Conservation (phyloP, 1,284 basidiomycete species). For the Ustilago sp. region DNA sequence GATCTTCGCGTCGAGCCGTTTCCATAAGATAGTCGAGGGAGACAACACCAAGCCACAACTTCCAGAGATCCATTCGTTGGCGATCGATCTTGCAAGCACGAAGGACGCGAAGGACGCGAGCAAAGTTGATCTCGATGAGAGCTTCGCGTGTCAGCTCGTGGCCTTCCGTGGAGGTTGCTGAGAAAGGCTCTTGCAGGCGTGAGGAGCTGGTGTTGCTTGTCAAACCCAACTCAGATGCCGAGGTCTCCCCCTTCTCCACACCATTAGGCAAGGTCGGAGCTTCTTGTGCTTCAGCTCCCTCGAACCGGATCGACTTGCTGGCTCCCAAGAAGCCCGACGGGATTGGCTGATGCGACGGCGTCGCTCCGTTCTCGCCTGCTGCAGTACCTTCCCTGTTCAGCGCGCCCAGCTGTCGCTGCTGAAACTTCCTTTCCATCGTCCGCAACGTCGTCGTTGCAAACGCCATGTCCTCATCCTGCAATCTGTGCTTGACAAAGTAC, state of each 20-base stretch:
- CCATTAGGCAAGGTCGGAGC: neutral
- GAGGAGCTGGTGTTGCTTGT: neutral
- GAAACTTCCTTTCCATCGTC: constrained; percentile 54
- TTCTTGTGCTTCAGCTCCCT: constrained; percentile 6
- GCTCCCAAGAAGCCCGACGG: constrained; percentile 27
- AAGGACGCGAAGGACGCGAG: constrained; percentile 54
- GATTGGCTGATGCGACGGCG: constrained; percentile 20
- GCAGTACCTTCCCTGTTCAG: constrained; percentile 11
- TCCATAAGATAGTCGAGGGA: constrained; percentile 44
- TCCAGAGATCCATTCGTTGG: constrained; percentile 64
- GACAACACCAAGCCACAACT: constrained; percentile 59
- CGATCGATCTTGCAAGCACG: constrained; percentile 63
- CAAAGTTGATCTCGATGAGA: constrained; percentile 64
- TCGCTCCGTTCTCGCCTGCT: neutral
- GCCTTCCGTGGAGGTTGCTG: constrained; percentile 16
- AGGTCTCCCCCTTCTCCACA: neutral
- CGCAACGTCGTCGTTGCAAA: constrained; percentile 53
- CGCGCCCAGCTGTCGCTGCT: constrained; percentile 29
- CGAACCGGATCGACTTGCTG: constrained; percentile 26
- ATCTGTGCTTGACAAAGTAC: constrained; percentile 56
- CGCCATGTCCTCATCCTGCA: constrained; percentile 61
- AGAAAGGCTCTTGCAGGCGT: constrained; percentile 27
- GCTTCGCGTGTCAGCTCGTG: constrained; percentile 59
- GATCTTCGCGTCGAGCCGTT: constrained; percentile 30
- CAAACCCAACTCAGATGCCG: neutral